These are phyloP conservation scores for Tolypocladium tropicale DNA, from an alignment of 2,329 filamentous ascomycete genomes.

Conservation along the genomic window DNA sequence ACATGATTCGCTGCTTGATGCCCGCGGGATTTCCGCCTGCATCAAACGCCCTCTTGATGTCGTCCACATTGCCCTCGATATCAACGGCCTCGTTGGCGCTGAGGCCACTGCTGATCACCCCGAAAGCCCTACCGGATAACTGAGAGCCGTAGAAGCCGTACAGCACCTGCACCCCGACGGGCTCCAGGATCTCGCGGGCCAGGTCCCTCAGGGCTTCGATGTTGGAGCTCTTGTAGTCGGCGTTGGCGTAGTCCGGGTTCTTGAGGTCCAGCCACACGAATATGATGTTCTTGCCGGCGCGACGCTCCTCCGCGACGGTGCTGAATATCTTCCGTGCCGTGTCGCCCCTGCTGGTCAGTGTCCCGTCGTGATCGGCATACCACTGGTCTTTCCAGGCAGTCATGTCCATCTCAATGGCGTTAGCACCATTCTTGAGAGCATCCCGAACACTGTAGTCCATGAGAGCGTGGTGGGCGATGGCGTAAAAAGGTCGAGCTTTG, in stretches of 20 bases:
- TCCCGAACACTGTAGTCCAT: neutral
- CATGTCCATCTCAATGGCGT: slow-evolving; percentile 5
- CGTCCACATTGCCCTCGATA: neutral
- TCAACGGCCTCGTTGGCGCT: slow-evolving; percentile 3
- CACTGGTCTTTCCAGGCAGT: neutral
- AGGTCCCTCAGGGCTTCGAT: slow-evolving; percentile 1
- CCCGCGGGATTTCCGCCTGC: neutral
- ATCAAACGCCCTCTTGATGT: neutral
- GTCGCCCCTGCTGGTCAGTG: neutral
- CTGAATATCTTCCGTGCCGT: neutral
- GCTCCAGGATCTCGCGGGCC: slow-evolving; percentile 1
- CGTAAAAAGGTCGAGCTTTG: slow-evolving; percentile 5
- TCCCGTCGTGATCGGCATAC: slow-evolving; percentile 3
- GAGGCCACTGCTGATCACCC: neutral
- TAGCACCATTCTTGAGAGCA: slow-evolving; percentile 4
- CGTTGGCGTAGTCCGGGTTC: slow-evolving; percentile 2
- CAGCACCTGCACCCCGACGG: neutral
- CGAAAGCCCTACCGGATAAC: neutral
- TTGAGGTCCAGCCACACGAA: slow-evolving; percentile 7
- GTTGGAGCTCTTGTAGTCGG: neutral
- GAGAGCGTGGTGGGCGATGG: slow-evolving; percentile 3
- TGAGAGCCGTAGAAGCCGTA: slow-evolving; percentile 4
- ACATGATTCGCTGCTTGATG: slow-evolving; percentile 1
- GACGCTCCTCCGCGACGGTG: neutral
- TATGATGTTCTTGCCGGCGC: slow-evolving; percentile 1